A percentile compares a stretch with the other conserved stretches of the same genome.
Evolutionary conservation across 2,329 filamentous ascomycete genomes (phyloP).

Genomic region (Tolypocladium paradoxum): DNA sequence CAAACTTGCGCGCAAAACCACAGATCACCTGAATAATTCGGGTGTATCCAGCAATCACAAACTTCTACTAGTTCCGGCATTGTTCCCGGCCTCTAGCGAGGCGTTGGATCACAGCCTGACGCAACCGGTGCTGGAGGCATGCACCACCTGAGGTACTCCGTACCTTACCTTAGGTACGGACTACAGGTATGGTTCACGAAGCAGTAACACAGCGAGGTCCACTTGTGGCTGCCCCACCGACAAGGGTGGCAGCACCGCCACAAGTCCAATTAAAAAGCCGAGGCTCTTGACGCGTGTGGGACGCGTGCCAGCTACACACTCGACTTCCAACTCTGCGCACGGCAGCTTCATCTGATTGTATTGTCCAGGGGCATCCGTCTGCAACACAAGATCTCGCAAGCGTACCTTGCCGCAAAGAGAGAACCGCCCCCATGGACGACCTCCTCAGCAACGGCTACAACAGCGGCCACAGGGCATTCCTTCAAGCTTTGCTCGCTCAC

Average conservation of each 20-base stretch:
- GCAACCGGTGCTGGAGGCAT: no score
- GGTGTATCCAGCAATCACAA: neutral
- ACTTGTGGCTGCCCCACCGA: no score
- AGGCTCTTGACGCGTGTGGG: neutral
- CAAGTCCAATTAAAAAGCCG: neutral
- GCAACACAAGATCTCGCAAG: neutral
- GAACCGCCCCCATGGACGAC: slow-evolving; percentile 11
- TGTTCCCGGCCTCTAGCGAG: neutral
- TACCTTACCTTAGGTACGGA: no score
- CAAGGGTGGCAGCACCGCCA: slow-evolving; percentile 5
- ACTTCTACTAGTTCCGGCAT: neutral
- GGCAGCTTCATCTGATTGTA: neutral
- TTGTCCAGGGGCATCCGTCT: neutral
- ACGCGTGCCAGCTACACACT: neutral
- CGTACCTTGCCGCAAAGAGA: neutral
- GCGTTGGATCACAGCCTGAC: neutral
- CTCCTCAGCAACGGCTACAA: slow-evolving; percentile 27
- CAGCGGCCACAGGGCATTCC: slow-evolving; percentile 72
- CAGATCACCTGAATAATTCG: neutral
- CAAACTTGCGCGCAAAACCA: neutral
- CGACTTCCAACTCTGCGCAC: neutral
- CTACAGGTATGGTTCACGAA: no score
- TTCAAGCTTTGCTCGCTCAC: slow-evolving; percentile 77
- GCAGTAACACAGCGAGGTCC: no score
- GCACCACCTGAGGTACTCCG: no score